phyloP scores from a whole-genome alignment of 345 rosid species.

The Rhodamnia argentea region DNA sequence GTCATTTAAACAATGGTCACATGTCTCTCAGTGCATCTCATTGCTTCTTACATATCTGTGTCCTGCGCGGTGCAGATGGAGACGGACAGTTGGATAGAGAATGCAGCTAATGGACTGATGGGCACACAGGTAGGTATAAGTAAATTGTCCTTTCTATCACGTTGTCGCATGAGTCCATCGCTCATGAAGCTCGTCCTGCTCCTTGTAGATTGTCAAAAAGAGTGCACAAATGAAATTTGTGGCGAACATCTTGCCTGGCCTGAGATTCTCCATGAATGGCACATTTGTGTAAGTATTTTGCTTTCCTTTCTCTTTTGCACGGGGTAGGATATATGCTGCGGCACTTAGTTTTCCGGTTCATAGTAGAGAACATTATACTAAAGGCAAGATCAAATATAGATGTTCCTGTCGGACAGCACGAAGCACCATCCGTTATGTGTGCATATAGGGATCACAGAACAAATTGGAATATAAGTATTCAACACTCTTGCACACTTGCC shows the following conservation, averaged over 20 bases:
- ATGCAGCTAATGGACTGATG: constrained; percentile 94
- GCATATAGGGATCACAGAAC: not conserved
- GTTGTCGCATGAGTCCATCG: not conserved
- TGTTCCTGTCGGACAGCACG: not conserved
- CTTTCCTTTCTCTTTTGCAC: not conserved
- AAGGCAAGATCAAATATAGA: not conserved
- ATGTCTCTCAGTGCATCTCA: not conserved
- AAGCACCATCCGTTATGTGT: not conserved
- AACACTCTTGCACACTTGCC: not conserved
- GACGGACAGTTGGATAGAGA: constrained; percentile 95
- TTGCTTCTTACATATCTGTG: not conserved
- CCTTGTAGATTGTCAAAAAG: constrained; percentile 43
- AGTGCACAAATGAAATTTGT: constrained; percentile 57
- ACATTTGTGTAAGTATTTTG: constrained; percentile 38
- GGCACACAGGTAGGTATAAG: constrained; percentile 54
- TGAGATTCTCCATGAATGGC: constrained; percentile 86
- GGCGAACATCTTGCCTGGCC: constrained; percentile 58
- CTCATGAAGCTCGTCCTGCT: not conserved
- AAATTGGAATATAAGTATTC: not conserved
- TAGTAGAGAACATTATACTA: not conserved
- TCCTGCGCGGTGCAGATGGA: constrained; percentile 35
- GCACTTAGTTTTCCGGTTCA: not conserved
- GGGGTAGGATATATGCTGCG: rapidly evolving
- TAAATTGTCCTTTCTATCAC: not conserved
- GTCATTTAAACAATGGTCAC: not conserved